Base-by-base conservation (phyloP, 2,329 filamentous ascomycete species). In the Colletotrichum horii region DNA sequence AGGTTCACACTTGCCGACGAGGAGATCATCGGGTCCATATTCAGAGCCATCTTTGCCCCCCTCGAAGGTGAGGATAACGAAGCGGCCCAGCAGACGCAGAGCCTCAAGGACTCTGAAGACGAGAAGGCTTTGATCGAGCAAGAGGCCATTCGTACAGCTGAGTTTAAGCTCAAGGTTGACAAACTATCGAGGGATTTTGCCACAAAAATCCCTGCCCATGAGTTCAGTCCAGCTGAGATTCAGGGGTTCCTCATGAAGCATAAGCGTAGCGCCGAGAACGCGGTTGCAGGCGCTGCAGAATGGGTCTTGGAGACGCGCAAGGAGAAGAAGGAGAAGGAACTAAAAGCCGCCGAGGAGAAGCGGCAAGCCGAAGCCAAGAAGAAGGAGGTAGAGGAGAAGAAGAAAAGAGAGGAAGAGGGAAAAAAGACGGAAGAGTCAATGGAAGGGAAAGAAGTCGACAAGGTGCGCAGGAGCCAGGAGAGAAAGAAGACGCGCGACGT, bases 151-250 rank as follows among this genome's bases (percentile, higher is more conserved):
- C 79, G 80, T 61, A 83, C 82, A 15, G 81, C 80, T 3, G 83
- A 83, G 68, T 84, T 84, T 15, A 81, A 85, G 6, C 83, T 85
- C 26, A 81, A 79, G n/a, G 82, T 92, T n/a, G 82, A 85, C 19
- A 78, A 77, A 5, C 83, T 91, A n/a, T 88, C 90, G 2, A 70
- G 80, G 15, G 78, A 86, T 67, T 93, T 93, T 74, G 85, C 88
- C 1, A 79, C 83, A 11, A 85, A 84, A 80, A 84, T 92, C n/a
- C 91, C 91, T 0, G 84, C 85, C 32, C 83, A 87, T 58, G 87
- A 91, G 80, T 92, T 92, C 79, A 91, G 88, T 69, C 91, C 91
- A 0, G 91, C 91, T 8, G 90, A 93, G 82, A 86, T 93, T 7
- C 91, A 92, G 80, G 91, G 91, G 7, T 88, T 88, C 71, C 84